phyloP scores from a whole-genome alignment of 495 filamentous ascomycete species.

The Penicillium waksmanii region DNA sequence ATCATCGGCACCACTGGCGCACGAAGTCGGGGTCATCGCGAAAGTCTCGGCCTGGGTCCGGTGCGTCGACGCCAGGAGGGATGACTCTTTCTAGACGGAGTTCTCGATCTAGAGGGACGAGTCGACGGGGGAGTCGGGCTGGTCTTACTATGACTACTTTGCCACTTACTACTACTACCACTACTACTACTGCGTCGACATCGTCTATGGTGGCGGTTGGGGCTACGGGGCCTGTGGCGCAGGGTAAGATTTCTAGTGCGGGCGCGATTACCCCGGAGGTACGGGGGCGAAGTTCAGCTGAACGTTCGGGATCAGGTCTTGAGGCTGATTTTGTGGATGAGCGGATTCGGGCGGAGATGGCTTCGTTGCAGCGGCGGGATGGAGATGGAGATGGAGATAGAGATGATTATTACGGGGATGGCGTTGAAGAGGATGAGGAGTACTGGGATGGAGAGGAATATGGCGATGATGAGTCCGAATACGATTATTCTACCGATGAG shows the following conservation, averaged over 20 bases:
- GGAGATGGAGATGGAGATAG: conserved; percentile 7
- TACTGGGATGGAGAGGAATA: conserved; percentile 18
- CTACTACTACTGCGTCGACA: too few relatives aligned
- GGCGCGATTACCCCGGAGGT: conserved; percentile 21
- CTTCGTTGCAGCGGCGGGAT: conserved; percentile 29
- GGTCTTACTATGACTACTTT: conserved; percentile 44
- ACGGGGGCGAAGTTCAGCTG: conserved; percentile 9
- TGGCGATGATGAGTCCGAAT: conserved; percentile 31
- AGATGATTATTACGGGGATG: background rate
- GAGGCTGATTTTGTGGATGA: conserved; percentile 51
- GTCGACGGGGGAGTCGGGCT: conserved; percentile 39
- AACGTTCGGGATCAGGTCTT: conserved; percentile 6
- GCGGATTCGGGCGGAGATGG: conserved; percentile 49
- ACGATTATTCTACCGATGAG: conserved; percentile 22
- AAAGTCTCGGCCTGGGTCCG: conserved; percentile 45
- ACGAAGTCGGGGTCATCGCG: conserved; percentile 29
- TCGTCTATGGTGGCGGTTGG: too few relatives aligned
- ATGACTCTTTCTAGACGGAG: conserved; percentile 26
- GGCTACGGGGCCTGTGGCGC: background rate
- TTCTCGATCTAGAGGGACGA: conserved; percentile 38
- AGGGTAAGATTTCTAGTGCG: conserved; percentile 7
- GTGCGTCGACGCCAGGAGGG: conserved; percentile 40
- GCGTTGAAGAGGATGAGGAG: conserved; percentile 9
- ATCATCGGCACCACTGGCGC: conserved; percentile 30
- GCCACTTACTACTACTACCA: conserved; percentile 3